phyloP scores from a whole-genome alignment of 768 basidiomycete genomes.

The Symmetrospora coprosmae region DNA sequence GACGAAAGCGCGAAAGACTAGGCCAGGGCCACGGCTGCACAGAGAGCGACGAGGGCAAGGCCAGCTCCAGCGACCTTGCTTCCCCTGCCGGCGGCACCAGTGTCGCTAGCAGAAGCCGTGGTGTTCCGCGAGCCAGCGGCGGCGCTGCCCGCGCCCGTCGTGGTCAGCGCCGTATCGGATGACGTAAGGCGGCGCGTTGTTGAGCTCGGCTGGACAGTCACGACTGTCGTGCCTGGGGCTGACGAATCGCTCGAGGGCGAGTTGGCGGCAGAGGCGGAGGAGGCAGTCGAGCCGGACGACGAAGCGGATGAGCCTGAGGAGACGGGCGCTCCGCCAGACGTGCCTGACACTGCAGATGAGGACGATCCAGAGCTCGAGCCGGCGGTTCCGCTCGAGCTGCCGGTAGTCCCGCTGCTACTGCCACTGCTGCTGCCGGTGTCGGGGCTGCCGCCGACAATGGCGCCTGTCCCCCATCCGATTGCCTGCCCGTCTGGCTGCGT shows the following conservation, averaged over 20 bases:
- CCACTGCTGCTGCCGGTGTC: background rate
- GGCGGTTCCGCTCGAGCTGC: no score
- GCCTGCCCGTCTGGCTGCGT: slow-evolving; percentile 17
- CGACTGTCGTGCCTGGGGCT: background rate
- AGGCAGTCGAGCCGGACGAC: background rate
- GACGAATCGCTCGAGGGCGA: no score
- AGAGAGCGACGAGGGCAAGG: background rate
- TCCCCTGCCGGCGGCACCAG: background rate
- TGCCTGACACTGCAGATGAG: background rate
- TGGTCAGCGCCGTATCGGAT: background rate
- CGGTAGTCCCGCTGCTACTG: no score
- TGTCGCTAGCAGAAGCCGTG: no score
- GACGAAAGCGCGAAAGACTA: no score
- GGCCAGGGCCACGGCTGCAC: background rate
- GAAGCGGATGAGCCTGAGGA: background rate
- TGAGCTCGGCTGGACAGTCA: background rate
- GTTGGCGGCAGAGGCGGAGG: background rate
- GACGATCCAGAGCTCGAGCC: background rate
- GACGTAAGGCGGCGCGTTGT: no score
- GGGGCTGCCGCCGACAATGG: background rate
- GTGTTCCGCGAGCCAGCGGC: background rate
- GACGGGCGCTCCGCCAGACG: background rate
- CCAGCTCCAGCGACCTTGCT: background rate
- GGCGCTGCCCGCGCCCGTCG: background rate
- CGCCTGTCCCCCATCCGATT: slow-evolving; percentile 25